Percentiles rank a stretch among this genome's conserved stretches.
Evolutionary conservation across 495 filamentous ascomycete genomes (phyloP).

Genomic region (Neurospora sublineolata): DNA sequence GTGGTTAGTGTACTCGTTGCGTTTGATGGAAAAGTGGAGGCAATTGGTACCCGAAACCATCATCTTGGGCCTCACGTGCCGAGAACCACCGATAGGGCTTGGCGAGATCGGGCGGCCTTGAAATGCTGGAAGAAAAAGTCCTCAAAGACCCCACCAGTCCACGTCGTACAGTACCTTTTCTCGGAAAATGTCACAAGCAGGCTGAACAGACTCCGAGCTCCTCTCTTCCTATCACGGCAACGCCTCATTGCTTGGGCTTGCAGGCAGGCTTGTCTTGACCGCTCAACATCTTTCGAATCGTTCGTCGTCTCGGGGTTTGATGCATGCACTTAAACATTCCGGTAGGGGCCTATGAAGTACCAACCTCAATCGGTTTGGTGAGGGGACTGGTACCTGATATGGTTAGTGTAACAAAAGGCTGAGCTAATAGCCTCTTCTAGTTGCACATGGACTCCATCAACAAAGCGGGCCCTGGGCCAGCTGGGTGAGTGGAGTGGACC

Average conservation of each 20-base stretch:
- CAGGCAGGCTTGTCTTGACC: not conserved
- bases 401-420: not conserved
- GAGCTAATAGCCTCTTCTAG: not conserved
- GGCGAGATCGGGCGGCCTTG: not conserved
- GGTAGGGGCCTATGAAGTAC: not conserved
- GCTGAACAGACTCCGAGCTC: not conserved
- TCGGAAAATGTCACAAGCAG: not conserved
- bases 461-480: not conserved
- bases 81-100: not conserved
- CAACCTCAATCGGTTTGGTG: not conserved
- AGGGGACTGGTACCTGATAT: not conserved
- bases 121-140: not conserved
- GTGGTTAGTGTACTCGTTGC: not conserved
- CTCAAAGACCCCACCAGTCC: not conserved
- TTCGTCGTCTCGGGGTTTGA: not conserved
- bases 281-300: not conserved
- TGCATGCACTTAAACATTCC: not conserved
- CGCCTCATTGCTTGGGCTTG: not conserved
- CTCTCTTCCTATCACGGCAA: not conserved
- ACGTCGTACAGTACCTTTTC: not conserved
- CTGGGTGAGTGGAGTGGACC: not conserved
- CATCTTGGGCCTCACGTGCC: slow-evolving; percentile 2
- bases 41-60: slow-evolving; percentile 2
- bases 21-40: not conserved
- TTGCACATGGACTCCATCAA: not conserved